Percentiles rank a stretch among this genome's conserved stretches.
Conservation (phyloP, 257 asterid genomes). For the Ballota nigra region DNA sequence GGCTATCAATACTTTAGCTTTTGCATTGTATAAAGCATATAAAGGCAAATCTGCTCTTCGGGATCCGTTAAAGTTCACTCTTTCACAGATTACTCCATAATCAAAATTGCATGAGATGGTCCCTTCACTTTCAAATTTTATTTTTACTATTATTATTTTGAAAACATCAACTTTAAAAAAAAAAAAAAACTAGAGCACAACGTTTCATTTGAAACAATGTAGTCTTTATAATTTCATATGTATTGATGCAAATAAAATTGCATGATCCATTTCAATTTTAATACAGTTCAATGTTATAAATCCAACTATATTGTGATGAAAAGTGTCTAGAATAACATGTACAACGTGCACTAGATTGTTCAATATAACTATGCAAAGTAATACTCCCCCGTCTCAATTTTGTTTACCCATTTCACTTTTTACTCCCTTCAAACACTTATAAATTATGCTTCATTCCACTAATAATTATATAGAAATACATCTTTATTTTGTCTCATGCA, state of each 20-base stretch:
- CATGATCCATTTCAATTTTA: neutral
- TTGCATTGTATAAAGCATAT: constrained; percentile 40
- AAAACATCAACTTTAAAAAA: neutral
- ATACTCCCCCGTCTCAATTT: too few relatives aligned
- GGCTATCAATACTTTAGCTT: constrained; percentile 13
- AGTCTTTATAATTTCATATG: neutral
- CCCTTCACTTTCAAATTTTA: neutral
- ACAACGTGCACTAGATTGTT: too few relatives aligned
- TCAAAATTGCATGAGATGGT: neutral
- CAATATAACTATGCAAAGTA: too few relatives aligned
- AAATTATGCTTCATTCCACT: too few relatives aligned
- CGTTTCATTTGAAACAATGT: neutral
- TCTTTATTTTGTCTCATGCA: too few relatives aligned
- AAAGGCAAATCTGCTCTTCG: constrained; percentile 36
- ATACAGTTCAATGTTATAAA: neutral
- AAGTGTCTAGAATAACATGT: too few relatives aligned
- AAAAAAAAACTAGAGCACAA: neutral
- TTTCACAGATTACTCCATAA: constrained; percentile 26
- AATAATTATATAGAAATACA: too few relatives aligned
- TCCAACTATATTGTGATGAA: too few relatives aligned
- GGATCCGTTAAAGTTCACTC: constrained; percentile 40
- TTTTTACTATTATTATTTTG: neutral
- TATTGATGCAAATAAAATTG: neutral
- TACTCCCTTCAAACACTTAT: too few relatives aligned
- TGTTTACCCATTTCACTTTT: too few relatives aligned